These are phyloP conservation scores for Sporisorium scitamineum DNA, from an alignment of 1,284 basidiomycete species.

Conservation along the genomic window DNA sequence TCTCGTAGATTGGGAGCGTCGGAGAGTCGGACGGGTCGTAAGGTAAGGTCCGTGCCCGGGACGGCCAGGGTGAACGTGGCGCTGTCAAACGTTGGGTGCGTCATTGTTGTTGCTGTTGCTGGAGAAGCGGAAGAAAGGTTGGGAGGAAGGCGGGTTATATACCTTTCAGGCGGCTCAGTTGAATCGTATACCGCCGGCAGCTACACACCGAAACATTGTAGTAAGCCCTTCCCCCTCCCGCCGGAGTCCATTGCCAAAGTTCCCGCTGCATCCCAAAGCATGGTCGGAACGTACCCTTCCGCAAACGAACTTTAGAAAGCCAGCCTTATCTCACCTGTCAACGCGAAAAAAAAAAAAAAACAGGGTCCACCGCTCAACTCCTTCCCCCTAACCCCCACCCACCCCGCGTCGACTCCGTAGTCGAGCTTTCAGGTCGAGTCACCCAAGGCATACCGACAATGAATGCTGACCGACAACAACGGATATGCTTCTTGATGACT, in stretches of 20 bases:
- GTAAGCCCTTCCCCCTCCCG: background rate
- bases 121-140: background rate
- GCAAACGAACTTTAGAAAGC: no score
- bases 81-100: constrained; percentile 31
- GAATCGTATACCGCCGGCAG: background rate
- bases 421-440: background rate
- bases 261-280: background rate
- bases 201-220: no score
- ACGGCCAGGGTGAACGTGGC: constrained; percentile 10
- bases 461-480: no score
- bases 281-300: constrained; percentile 7
- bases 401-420: background rate
- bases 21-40: constrained; percentile 24
- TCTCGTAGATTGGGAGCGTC: constrained; percentile 38
- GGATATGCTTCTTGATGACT: no score
- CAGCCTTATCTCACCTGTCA: background rate
- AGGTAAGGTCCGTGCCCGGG: background rate
- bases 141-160: background rate
- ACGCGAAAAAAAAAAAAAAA: background rate
- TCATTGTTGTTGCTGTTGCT: constrained; percentile 5
- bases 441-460: background rate
- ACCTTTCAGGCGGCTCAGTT: no score
- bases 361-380: no score
- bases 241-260: background rate
- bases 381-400: no score